Percentiles rank a stretch among this genome's conserved stretches.
Evolutionary conservation across 331 rosid species (phyloP).

Genomic region (Quercus tomentella): DNA sequence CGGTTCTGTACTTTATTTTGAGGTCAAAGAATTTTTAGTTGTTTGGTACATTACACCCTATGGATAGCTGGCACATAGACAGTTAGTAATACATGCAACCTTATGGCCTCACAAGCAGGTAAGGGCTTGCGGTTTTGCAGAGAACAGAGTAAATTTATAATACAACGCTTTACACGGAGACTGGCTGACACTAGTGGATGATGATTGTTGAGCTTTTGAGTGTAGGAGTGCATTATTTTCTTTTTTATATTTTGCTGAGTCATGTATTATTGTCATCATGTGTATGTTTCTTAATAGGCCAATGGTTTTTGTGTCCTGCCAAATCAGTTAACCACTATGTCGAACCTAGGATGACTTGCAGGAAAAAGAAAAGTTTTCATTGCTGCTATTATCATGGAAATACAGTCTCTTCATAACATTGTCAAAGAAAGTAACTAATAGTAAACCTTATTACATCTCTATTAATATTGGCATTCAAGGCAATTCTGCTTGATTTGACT

Average conservation of each 20-base stretch:
- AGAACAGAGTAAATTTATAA: neutral
- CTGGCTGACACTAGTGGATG: no score
- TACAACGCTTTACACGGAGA: neutral
- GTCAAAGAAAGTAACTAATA: neutral
- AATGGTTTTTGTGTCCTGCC: no score
- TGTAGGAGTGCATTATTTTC: no score
- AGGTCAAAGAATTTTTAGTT: neutral
- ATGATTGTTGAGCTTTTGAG: no score
- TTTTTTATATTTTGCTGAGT: no score
- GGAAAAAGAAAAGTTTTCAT: neutral
- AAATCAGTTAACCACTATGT: no score
- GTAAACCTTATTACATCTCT: slow-evolving; percentile 9
- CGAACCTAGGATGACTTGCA: no score
- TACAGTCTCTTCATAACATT: neutral
- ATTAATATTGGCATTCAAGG: neutral
- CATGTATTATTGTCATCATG: no score
- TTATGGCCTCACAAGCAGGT: neutral
- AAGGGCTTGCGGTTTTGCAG: neutral
- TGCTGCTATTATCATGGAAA: neutral
- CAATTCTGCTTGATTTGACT: neutral
- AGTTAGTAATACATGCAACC: neutral
- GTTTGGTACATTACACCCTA: neutral
- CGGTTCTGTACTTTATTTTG: neutral
- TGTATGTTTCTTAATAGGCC: no score
- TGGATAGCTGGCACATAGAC: neutral